phyloP scores from a whole-genome alignment of 1,139 yeast genomes.

The Blastobotrys proliferans region DNA sequence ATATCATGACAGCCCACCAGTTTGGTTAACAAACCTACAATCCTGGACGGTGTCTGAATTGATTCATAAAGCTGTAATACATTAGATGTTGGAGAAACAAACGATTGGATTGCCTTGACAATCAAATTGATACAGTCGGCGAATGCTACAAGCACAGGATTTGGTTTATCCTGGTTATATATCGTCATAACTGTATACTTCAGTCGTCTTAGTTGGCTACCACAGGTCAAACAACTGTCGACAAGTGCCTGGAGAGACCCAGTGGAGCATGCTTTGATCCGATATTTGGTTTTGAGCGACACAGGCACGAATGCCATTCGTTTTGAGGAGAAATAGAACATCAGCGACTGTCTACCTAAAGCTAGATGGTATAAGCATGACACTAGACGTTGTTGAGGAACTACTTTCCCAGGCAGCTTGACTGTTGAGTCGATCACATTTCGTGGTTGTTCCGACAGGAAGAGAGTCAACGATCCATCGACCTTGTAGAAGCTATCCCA shows the following conservation, averaged over 20 bases:
- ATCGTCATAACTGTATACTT: conserved; percentile 23
- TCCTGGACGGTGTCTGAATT: conserved; percentile 20
- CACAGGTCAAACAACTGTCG: conserved; percentile 23
- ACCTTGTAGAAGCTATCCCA: conserved; percentile 14
- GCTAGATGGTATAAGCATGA: conserved; percentile 18
- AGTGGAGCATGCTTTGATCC: conserved; percentile 22
- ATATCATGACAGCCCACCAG: conserved; percentile 33
- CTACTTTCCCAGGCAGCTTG: conserved; percentile 3
- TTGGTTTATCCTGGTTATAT: conserved; percentile 19
- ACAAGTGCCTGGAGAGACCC: conserved; percentile 19
- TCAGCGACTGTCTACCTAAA: conserved; percentile 23
- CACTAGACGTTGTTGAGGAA: conserved; percentile 14
- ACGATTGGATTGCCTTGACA: conserved; percentile 20
- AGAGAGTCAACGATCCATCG: background rate
- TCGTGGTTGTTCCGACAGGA: conserved; percentile 5
- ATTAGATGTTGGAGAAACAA: background rate
- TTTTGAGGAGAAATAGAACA: conserved; percentile 19
- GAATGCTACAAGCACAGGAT: conserved; percentile 29
- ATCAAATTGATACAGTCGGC: conserved; percentile 27
- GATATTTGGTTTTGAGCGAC: conserved; percentile 12
- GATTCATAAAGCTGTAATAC: conserved; percentile 19
- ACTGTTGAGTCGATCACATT: background rate
- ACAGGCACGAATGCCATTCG: conserved; percentile 18
- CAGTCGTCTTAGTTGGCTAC: conserved; percentile 28
- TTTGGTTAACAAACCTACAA: conserved; percentile 25